Percentiles rank a stretch among this genome's conserved stretches.
Conservation (phyloP, 768 basidiomycete species). For the Holtermannia corniformis region DNA sequence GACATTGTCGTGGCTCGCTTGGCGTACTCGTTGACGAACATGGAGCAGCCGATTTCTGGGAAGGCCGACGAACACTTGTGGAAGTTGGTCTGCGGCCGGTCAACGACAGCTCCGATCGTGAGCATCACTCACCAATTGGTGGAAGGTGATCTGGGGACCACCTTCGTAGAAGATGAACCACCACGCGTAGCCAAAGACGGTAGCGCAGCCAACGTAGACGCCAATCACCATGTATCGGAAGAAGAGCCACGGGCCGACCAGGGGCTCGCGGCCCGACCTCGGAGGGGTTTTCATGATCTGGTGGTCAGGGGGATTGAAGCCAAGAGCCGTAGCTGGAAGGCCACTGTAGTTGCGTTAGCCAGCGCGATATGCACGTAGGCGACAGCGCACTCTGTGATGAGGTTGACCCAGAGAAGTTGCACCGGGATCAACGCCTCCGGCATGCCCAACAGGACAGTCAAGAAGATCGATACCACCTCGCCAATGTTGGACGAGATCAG, state of each 20-base stretch:
- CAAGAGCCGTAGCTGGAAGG: slow-evolving; percentile 90
- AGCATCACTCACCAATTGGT: slow-evolving; percentile 65
- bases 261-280: slow-evolving; percentile 76
- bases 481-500: slow-evolving; percentile 95
- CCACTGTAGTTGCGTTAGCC: slow-evolving; percentile 36
- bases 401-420: slow-evolving; percentile 95
- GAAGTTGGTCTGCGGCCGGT: slow-evolving; percentile 69
- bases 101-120: not conserved
- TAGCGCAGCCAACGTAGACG: slow-evolving; percentile 84
- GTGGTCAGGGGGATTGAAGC: slow-evolving; percentile 95
- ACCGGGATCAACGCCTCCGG: slow-evolving; percentile 98
- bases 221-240: slow-evolving; percentile 92
- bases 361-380: not conserved
- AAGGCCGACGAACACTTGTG: slow-evolving; percentile 76
- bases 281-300: slow-evolving; percentile 90
- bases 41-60: slow-evolving; percentile 85
- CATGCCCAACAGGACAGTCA: slow-evolving; percentile 96
- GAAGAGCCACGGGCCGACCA: slow-evolving; percentile 88
- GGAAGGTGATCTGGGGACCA: slow-evolving; percentile 86
- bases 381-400: slow-evolving; percentile 68
- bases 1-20: slow-evolving; percentile 90
- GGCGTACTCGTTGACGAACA: slow-evolving; percentile 84
- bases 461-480: slow-evolving; percentile 88
- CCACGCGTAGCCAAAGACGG: slow-evolving; percentile 97
- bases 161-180: slow-evolving; percentile 90